phyloP scores from a whole-genome alignment of 2,329 filamentous ascomycete genomes.

The Aspergillus fijiensis region DNA sequence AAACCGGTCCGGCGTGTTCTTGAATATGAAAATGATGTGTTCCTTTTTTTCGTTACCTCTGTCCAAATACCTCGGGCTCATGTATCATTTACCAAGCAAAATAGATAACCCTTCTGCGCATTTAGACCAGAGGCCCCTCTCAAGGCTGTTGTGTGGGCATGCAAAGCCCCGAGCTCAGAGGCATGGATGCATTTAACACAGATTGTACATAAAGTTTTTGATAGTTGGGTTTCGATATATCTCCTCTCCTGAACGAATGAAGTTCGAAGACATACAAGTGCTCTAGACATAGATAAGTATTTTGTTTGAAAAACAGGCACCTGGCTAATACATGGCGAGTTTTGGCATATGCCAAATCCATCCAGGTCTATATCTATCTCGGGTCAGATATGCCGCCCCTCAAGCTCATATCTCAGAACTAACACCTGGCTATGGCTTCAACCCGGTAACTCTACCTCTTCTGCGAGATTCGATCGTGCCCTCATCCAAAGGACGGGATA shows the following conservation, averaged over 20 bases:
- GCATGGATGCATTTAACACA: constrained; percentile 5
- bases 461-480: too few relatives aligned
- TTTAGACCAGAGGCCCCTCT: constrained; percentile 14
- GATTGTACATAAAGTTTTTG: constrained; percentile 19
- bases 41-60: constrained; percentile 8
- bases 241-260: constrained; percentile 17
- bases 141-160: not conserved
- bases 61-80: constrained; percentile 11
- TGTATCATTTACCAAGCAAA: constrained; percentile 22
- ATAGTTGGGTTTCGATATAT: constrained; percentile 5
- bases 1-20: constrained; percentile 4
- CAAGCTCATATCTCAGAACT: too few relatives aligned
- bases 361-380: too few relatives aligned
- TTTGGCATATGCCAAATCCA: too few relatives aligned
- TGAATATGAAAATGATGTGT: constrained; percentile 11
- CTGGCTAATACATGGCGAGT: too few relatives aligned
- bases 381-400: too few relatives aligned
- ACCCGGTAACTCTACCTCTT: too few relatives aligned
- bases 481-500: too few relatives aligned
- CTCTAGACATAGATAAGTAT: not conserved
- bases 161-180: not conserved
- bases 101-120: constrained; percentile 23
- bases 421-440: too few relatives aligned
- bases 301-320: not conserved
- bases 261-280: not conserved